phyloP scores from a whole-genome alignment of 257 asterid genomes.

The Scutellaria barbata region DNA sequence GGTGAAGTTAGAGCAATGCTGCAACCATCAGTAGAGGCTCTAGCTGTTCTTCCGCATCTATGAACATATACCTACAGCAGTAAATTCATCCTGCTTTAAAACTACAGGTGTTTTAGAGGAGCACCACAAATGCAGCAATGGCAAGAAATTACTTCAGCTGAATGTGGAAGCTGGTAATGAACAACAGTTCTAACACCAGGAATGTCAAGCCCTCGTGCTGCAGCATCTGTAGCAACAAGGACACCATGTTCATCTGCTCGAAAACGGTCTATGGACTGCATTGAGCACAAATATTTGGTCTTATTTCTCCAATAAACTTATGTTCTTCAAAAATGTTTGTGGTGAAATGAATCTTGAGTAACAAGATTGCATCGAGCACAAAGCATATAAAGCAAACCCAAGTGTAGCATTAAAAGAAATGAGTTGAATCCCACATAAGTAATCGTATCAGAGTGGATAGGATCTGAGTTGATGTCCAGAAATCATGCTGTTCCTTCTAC shows the following conservation, averaged over 20 bases:
- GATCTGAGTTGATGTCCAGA: background rate
- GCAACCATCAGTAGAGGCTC: slow-evolving; percentile 96
- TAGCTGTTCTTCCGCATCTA: slow-evolving; percentile 99
- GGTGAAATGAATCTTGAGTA: too few relatives aligned
- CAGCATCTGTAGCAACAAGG: slow-evolving; percentile 96
- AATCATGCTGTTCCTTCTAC: background rate
- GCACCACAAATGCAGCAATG: slow-evolving; percentile 25
- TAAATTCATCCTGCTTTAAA: slow-evolving; percentile 27
- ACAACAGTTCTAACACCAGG: slow-evolving; percentile 91
- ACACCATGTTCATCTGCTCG: slow-evolving; percentile 76
- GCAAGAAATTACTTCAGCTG: slow-evolving; percentile 74
- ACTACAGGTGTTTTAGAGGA: slow-evolving; percentile 11
- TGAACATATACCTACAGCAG: slow-evolving; percentile 82
- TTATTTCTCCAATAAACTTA: too few relatives aligned
- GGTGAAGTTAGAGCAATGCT: slow-evolving; percentile 88
- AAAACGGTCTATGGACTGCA: slow-evolving; percentile 93
- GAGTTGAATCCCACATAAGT: background rate
- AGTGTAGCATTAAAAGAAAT: slow-evolving; percentile 11
- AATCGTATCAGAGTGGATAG: background rate
- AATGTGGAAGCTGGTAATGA: slow-evolving; percentile 97
- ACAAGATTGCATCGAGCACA: slow-evolving; percentile 58
- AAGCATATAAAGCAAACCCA: slow-evolving; percentile 25
- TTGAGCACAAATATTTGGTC: background rate
- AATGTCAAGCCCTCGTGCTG: slow-evolving; percentile 95
- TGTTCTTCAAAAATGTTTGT: too few relatives aligned